Evolutionary conservation across 495 filamentous ascomycete genomes (phyloP).

Genomic region (Acidomyces sp.): DNA sequence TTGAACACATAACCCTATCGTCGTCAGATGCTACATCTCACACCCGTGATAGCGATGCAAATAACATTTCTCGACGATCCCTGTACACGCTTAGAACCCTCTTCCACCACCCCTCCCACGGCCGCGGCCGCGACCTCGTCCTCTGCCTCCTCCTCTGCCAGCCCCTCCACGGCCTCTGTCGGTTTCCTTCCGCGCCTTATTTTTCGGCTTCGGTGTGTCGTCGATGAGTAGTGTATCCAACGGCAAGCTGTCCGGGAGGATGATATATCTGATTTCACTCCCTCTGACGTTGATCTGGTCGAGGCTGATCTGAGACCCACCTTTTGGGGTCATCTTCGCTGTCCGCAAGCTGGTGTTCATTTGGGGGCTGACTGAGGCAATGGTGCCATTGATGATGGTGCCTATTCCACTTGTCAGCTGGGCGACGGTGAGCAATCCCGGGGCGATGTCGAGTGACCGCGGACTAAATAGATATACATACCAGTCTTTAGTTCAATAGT

Average conservation of each 20-base stretch:
- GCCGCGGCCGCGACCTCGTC: conserved; percentile 3
- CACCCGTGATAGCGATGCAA: background rate
- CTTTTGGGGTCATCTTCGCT: conserved; percentile 85
- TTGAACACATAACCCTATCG: background rate
- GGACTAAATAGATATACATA: conserved; percentile 26
- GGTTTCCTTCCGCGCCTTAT: conserved; percentile 93
- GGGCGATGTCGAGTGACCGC: background rate
- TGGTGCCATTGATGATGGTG: conserved; percentile 89
- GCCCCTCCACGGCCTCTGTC: conserved; percentile 33
- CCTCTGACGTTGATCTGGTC: conserved; percentile 96
- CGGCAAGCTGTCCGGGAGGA: conserved; percentile 86
- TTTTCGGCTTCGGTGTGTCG: conserved; percentile 95
- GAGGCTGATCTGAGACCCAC: conserved; percentile 51
- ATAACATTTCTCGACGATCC: background rate
- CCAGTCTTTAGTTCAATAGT: conserved; percentile 98
- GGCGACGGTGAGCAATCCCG: background rate
- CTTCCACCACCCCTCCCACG: conserved; percentile 17
- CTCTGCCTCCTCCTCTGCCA: conserved; percentile 13
- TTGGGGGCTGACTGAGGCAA: conserved; percentile 83
- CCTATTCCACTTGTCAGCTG: conserved; percentile 37
- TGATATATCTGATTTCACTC: conserved; percentile 83
- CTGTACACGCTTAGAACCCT: conserved; percentile 14
- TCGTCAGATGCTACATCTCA: background rate
- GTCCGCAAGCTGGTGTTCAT: conserved; percentile 94
- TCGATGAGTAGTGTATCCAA: conserved; percentile 91